These are phyloP conservation scores for Alternaria panax DNA, from an alignment of 2,329 filamentous ascomycete genomes.

Conservation along the genomic window DNA sequence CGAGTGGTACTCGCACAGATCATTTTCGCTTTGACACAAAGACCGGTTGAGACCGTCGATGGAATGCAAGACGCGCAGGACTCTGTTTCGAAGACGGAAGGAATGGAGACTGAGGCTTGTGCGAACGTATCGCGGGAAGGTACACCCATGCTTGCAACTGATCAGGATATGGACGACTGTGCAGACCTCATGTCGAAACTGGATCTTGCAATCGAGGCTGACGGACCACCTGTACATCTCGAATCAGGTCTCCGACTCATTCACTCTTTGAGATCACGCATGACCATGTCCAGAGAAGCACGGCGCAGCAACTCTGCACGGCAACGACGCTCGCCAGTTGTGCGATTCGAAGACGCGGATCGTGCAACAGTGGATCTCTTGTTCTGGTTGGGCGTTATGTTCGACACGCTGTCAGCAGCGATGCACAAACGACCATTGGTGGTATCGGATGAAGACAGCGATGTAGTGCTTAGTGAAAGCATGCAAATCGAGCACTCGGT, in stretches of 20 bases:
- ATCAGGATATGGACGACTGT: conserved; percentile 33
- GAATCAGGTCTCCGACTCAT: conserved; percentile 53
- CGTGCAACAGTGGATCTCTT: conserved; percentile 60
- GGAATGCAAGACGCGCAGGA: neutral
- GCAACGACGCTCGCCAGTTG: conserved; percentile 20
- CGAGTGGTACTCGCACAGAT: conserved; percentile 56
- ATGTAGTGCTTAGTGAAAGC: conserved; percentile 38
- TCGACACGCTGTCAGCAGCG: conserved; percentile 64
- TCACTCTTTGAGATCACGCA: conserved; percentile 45
- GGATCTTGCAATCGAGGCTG: conserved; percentile 43
- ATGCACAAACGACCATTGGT: conserved; percentile 59
- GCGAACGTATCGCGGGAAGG: neutral
- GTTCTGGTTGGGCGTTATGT: conserved; percentile 67
- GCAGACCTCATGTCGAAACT: conserved; percentile 42
- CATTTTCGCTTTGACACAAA: conserved; percentile 56
- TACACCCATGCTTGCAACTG: conserved; percentile 5
- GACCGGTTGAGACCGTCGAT: conserved; percentile 41
- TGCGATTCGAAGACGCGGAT: conserved; percentile 45
- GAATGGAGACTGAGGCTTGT: neutral
- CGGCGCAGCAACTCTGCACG: conserved; percentile 20
- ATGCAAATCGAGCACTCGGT: conserved; percentile 11
- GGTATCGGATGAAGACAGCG: conserved; percentile 57
- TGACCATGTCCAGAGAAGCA: conserved; percentile 32
- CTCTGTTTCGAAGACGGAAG: neutral
- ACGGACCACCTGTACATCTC: conserved; percentile 50